phyloP scores from a whole-genome alignment of 805 yeast genomes.

The Wickerhamomyces pijperi region DNA sequence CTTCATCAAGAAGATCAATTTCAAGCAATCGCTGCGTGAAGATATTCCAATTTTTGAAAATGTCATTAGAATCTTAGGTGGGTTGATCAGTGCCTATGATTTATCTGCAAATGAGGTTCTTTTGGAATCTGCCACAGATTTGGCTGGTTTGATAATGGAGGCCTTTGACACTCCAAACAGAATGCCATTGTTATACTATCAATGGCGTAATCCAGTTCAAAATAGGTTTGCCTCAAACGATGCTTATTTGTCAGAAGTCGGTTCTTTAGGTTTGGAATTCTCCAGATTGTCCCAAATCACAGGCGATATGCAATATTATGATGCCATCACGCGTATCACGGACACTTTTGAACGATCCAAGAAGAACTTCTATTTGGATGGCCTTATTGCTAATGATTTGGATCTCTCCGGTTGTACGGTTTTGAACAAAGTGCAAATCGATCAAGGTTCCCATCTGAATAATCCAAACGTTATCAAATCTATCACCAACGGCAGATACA shows the following conservation, averaged over 20 bases:
- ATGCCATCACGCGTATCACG: conserved; percentile 36
- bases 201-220: conserved; percentile 26
- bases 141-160: conserved; percentile 38
- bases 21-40: conserved; percentile 26
- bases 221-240: conserved; percentile 27
- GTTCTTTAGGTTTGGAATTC: conserved; percentile 40
- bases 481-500: conserved; percentile 19
- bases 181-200: conserved; percentile 36
- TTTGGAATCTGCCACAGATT: conserved; percentile 28
- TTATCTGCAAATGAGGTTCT: conserved; percentile 26
- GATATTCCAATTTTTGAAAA: conserved; percentile 40
- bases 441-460: conserved; percentile 22
- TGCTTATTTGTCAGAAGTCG: conserved; percentile 33
- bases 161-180: conserved; percentile 51
- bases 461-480: conserved; percentile 26
- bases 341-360: conserved; percentile 24
- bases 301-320: conserved; percentile 34
- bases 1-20: conserved; percentile 26
- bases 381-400: conserved; percentile 31
- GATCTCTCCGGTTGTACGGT: conserved; percentile 42
- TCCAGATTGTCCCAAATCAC: conserved; percentile 41
- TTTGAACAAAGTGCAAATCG: conserved; percentile 18
- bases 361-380: conserved; percentile 25
- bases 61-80: conserved; percentile 40
- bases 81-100: conserved; percentile 41